Base-by-base conservation (phyloP, 1,284 basidiomycete species). In the Tilletia horrida region DNA sequence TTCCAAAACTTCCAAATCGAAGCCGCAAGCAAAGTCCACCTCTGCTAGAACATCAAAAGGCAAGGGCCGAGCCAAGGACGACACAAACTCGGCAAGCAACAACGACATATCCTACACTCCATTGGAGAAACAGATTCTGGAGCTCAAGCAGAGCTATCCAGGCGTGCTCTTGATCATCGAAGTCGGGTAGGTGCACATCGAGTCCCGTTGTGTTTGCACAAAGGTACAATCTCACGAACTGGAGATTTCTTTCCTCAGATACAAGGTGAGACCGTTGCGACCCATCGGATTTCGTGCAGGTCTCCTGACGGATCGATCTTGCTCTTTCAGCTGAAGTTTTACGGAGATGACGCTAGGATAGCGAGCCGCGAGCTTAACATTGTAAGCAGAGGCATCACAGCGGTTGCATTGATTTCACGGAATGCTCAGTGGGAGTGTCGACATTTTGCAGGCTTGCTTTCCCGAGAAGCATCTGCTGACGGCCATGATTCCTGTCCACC, bases 311-410 rank as follows among this genome's bases (percentile, higher is more conserved):
- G 8, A 18, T 23, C 23, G 3, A 23, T 40, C n/a, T 52, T 23
- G n/a, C 64, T 4, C 14, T 23, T 27, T 14, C 59, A 91, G 82
- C 91, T 90, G 83, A 89, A 85, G 80, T 73, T 96, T 78, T 93
- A 89, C 77, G 92, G 89, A 42, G 90, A 94, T 29, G 94, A 96
- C 78, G 93, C 93, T 0, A 89, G 91, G 88, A 86, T 88, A 43
- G 93, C 92, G 2, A 88, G 88, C 16, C 88, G 87, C 81, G 89
- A 91, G 77, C 86, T 96, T 18, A 91, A 91, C 59, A 92, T 96
- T 79, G 76, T 76, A 13, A 70, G 67, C 42, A 62, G 40, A 6
- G 35, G 6, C 35, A 11, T 4, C 35, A 40, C 11, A n/a, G 55
- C 31, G 47, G 45, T 18, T 29, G 65, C 25, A 47, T 64, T n/a